Conservation (phyloP, 2,329 filamentous ascomycete genomes). For the Pseudodiploospora longispora region DNA sequence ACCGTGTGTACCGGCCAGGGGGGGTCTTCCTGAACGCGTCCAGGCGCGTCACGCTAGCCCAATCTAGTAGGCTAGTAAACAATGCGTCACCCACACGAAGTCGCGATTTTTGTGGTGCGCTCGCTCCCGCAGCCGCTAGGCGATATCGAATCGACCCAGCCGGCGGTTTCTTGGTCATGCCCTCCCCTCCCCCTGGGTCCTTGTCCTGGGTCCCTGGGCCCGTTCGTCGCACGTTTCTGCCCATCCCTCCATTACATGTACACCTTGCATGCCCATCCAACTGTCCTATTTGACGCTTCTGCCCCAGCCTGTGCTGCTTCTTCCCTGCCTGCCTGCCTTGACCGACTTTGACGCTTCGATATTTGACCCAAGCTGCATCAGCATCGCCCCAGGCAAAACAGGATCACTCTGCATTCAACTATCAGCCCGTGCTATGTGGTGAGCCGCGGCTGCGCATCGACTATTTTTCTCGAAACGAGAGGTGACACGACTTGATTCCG, state of each 20-base stretch:
- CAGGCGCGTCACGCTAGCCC: slow-evolving; percentile 22
- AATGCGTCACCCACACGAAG: slow-evolving; percentile 24
- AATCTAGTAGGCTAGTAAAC: slow-evolving; percentile 25
- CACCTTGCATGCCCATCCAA: slow-evolving; percentile 8
- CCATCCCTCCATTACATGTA: slow-evolving; percentile 3
- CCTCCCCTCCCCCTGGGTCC: background rate
- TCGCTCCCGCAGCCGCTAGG: slow-evolving; percentile 1
- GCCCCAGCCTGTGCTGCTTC: background rate
- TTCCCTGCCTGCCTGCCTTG: slow-evolving; percentile 5
- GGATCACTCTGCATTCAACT: too few species aligned
- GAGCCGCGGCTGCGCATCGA: too few species aligned
- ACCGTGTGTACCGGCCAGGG: background rate
- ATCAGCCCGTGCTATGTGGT: too few species aligned
- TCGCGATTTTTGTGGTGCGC: slow-evolving; percentile 4
- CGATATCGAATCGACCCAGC: slow-evolving; percentile 1
- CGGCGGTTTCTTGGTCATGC: background rate
- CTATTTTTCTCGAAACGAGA: too few species aligned
- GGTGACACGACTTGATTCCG: too few species aligned
- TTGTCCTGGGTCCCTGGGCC: background rate
- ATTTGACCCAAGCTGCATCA: too few species aligned
- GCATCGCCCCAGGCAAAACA: too few species aligned
- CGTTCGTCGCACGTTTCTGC: slow-evolving; percentile 2
- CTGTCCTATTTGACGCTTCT: slow-evolving; percentile 3
- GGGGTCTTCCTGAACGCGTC: slow-evolving; percentile 23
- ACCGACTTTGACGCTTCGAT: too few species aligned